Evolutionary conservation across 805 yeast species (phyloP), one percentile per base, ranked within the genome.

Genomic region (Yarrowia divulgata): DNA sequence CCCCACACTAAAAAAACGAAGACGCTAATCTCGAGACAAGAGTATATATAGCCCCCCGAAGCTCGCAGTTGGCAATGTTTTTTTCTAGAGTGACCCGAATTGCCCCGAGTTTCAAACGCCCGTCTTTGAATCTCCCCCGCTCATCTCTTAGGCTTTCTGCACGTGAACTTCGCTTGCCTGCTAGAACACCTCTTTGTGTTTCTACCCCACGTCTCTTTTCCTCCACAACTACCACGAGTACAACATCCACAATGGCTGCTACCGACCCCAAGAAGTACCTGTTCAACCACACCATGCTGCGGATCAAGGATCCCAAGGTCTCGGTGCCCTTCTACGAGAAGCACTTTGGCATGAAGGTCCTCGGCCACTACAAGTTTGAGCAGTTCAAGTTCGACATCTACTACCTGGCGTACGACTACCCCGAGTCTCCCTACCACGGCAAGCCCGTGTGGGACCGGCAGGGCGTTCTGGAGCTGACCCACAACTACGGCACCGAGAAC

Each of bases 401-500:
- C 80, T 87, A 90, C 79, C 79, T 94, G 70, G 90, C 88, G 0
- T 82, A 83, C 71, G 85, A 86, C 54, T 80, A 83, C 8, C 80
- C 78, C 52, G 79, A 76, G n/a, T 77, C 81, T 6, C 80, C 80
- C 32, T 77, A 79, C 71, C 73, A 78, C 42, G 81, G 81, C 16
- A 73, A 75, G 50, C 81, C 82, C 7, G 79, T 83, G 75, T 76
- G 73, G 67, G 70, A 71, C 50, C 75, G 83, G 3, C 80, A 81
- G 71, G 98, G 98, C 68, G 85, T 94, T 19, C 83, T 94, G 70
- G 98, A 93, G 78, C 84, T 94, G 75, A 86, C 93, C 72, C 96
- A 92, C 80, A 85, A 88, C 75, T 87, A 90, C 80, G 95, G 94
- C 12, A 82, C 88, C 58, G 90, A 90, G 79, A 78, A 78, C 70